These are phyloP conservation scores for Heritiera fomes DNA, from an alignment of 345 rosid species.

Conservation along the genomic window DNA sequence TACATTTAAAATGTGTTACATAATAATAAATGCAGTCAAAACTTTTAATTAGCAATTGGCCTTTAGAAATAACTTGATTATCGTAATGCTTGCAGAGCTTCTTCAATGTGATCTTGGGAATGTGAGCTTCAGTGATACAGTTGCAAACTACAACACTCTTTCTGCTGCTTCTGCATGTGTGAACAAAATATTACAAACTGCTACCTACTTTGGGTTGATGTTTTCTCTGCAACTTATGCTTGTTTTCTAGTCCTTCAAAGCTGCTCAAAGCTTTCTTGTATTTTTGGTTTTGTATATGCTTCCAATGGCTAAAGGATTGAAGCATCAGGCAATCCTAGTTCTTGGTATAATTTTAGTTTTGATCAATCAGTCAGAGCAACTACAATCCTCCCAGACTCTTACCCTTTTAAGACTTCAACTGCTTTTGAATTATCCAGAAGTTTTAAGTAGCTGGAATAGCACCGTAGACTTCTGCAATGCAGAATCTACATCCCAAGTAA, in stretches of 20 bases:
- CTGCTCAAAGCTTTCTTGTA: neutral
- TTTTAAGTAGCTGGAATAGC: slow-evolving; percentile 69
- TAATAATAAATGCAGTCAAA: neutral
- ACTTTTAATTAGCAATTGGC: neutral
- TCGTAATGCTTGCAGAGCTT: slow-evolving; percentile 31
- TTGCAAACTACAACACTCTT: slow-evolving; percentile 5
- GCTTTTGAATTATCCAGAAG: slow-evolving; percentile 63
- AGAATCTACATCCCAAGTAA: slow-evolving; percentile 59
- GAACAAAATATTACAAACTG: neutral
- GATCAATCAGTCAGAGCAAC: slow-evolving; percentile 53
- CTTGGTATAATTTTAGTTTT: slow-evolving; percentile 40
- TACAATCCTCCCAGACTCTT: slow-evolving; percentile 70
- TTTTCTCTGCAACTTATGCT: slow-evolving; percentile 10
- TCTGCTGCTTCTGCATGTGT: slow-evolving; percentile 6
- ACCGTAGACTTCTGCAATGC: slow-evolving; percentile 76
- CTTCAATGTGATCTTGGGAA: slow-evolving; percentile 12
- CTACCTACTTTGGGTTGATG: neutral
- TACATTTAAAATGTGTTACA: neutral
- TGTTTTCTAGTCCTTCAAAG: neutral
- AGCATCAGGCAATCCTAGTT: slow-evolving; percentile 34
- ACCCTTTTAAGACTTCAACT: slow-evolving; percentile 66
- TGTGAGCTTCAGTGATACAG: slow-evolving; percentile 5
- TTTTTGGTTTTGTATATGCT: neutral
- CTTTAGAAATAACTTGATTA: neutral
- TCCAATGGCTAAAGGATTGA: slow-evolving; percentile 46